phyloP scores from a whole-genome alignment of 2,329 filamentous ascomycete species.

The Penicillium sp. region DNA sequence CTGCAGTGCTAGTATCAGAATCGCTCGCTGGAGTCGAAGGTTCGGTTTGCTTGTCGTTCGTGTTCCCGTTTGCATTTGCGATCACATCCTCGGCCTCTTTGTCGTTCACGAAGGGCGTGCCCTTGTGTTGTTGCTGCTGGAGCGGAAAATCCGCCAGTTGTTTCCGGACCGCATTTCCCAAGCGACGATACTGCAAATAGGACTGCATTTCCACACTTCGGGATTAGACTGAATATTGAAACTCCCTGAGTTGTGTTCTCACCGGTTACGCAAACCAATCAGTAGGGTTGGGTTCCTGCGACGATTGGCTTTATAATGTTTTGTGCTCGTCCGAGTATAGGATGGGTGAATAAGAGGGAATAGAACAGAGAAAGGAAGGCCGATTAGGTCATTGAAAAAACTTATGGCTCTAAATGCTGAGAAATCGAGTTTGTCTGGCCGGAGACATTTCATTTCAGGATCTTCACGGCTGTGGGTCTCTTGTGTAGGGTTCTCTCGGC shows the following conservation, averaged over 20 bases:
- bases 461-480: constrained; percentile 3
- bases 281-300: background rate
- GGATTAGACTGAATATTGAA: constrained; percentile 12
- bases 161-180: constrained; percentile 18
- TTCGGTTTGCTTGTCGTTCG: background rate
- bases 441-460: constrained; percentile 1
- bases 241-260: constrained; percentile 8
- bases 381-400: too few species aligned
- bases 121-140: background rate
- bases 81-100: background rate
- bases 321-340: background rate
- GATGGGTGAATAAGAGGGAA: too few species aligned
- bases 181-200: constrained; percentile 25
- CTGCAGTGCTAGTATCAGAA: background rate
- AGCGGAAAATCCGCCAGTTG: constrained; percentile 8
- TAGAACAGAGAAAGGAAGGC: too few species aligned
- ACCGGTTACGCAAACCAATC: constrained; percentile 4
- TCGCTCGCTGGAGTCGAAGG: background rate
- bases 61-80: background rate
- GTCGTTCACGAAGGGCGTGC: background rate
- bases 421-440: constrained; percentile 1
- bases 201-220: constrained; percentile 21
- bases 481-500: background rate
- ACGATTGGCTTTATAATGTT: background rate
- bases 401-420: too few species aligned